Percentiles rank a stretch among this genome's conserved stretches.
Evolutionary conservation across 805 yeast species (phyloP).

Genomic region (Candida dajiaensis): DNA sequence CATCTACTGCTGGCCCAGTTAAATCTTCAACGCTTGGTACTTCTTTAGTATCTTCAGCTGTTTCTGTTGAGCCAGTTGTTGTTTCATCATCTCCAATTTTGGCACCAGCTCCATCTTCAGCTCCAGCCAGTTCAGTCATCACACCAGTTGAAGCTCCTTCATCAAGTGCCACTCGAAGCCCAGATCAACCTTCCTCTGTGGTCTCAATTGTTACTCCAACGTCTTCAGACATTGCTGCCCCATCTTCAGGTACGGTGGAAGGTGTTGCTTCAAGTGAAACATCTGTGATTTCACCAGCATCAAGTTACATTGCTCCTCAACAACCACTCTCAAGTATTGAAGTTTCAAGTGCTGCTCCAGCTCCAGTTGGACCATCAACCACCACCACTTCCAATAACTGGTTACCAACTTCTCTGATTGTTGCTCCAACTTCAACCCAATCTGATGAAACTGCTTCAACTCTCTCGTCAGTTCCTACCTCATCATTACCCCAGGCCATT

Average conservation of each 20-base stretch:
- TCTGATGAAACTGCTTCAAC: slow-evolving; percentile 18
- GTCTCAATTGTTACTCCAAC: background rate
- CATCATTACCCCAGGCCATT: slow-evolving; percentile 71
- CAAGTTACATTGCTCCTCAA: slow-evolving; percentile 10
- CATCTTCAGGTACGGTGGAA: slow-evolving; percentile 1
- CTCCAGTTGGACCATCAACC: slow-evolving; percentile 13
- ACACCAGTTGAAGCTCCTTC: slow-evolving; percentile 24
- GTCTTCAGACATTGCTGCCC: background rate
- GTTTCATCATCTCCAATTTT: background rate
- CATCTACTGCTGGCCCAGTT: background rate
- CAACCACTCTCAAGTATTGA: background rate
- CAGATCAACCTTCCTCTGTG: slow-evolving; percentile 1
- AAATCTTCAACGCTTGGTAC: background rate
- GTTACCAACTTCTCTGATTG: slow-evolving; percentile 40
- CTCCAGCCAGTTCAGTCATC: background rate
- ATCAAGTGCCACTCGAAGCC: slow-evolving; percentile 63
- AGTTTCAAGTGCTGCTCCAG: slow-evolving; percentile 1
- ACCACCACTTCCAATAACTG: slow-evolving; percentile 26
- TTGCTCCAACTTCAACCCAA: slow-evolving; percentile 26
- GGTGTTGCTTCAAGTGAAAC: background rate
- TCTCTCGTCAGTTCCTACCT: slow-evolving; percentile 29
- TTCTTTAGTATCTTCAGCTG: background rate
- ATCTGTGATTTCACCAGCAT: slow-evolving; percentile 8
- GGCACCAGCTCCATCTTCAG: background rate
- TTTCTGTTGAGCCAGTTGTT: background rate